A percentile compares a stretch with the other conserved stretches of the same genome.
These are phyloP conservation scores for Ilex paraguariensis DNA, from an alignment of 305 asterid genomes.

Conservation along the genomic window DNA sequence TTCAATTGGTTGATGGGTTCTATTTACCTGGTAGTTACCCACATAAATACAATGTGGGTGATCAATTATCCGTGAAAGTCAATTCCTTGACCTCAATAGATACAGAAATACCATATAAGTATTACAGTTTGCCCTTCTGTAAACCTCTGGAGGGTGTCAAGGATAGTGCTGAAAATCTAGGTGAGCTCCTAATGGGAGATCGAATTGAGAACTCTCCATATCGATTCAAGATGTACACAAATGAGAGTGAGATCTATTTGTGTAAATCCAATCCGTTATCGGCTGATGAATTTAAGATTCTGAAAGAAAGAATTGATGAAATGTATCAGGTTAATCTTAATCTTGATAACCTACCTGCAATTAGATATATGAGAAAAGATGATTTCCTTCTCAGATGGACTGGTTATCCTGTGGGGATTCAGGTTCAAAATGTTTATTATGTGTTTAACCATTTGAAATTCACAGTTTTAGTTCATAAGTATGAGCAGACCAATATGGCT, in stretches of 20 bases:
- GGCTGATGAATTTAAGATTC: constrained; percentile 16
- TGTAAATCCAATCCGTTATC: constrained; percentile 21
- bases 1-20: constrained; percentile 19
- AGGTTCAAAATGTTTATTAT: constrained; percentile 18
- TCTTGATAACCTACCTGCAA: constrained; percentile 36
- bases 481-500: constrained; percentile 14
- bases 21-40: constrained; percentile 41
- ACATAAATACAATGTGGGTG: constrained; percentile 28
- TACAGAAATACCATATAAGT: constrained; percentile 34
- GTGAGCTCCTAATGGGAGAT: constrained; percentile 37
- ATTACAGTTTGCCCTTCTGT: constrained; percentile 35
- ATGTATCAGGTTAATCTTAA: constrained; percentile 34
- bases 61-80: constrained; percentile 32
- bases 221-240: constrained; percentile 26
- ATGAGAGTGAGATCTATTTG: constrained; percentile 23
- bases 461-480: constrained; percentile 24
- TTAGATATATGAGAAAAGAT: constrained; percentile 23
- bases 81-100: constrained; percentile 41
- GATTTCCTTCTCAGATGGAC: constrained; percentile 31
- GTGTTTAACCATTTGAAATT: constrained; percentile 27
- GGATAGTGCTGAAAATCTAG: constrained; percentile 33
- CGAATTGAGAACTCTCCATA: constrained; percentile 39
- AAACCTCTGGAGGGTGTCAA: constrained; percentile 35
- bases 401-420: constrained; percentile 31
- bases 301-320: constrained; percentile 28